Base-by-base conservation (phyloP, 2,329 filamentous ascomycete genomes). In the Monosporascus sp. region DNA sequence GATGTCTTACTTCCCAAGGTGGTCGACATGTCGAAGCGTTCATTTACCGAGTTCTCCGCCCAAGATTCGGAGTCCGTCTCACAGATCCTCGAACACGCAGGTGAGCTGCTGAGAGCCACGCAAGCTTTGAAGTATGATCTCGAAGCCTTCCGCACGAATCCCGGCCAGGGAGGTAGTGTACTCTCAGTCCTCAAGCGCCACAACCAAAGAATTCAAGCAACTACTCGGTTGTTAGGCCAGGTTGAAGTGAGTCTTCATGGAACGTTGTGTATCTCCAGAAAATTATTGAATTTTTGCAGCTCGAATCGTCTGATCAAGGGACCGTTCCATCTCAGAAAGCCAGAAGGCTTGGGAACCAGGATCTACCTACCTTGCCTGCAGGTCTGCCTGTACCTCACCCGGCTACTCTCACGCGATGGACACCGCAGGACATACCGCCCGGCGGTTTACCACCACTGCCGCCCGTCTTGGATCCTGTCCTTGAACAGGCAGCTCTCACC, bases 401-500 rank as follows among this genome's bases (percentile, higher is more conserved):
- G 41, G 60, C 59, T 37, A 55, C 60, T 37, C 65, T 76, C 44
- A 77, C 71, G 51, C 75, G 73, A 53, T 87, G 77, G 79, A 76
- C 67, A n/a, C 71, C 67, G 35, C 69, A 75, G 52, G 76, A 79
- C 37, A 77, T 85, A 40, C 68, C 76, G 11, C 37, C 41, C 3
- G 58, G 63, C 17, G 56, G 69, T 1, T 65, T 81, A 1, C 86
- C 86, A 3, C 74, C 79, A 1, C 71, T 91, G 1, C 89, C 88
- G 3, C 65, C 72, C 9, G 80, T 91, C 49, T 63, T 76, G 6
- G 79, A 91, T 57, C 71, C 77, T 0, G 70, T 74, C 22, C 75
- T 92, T 19, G 81, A 86, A 61, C 73, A 71, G 26, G 79, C 84
- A 17, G 82, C 84, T 11, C 87, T 92, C 63, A 89, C 81, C 1